Evolutionary conservation across 768 basidiomycete species (phyloP).

Genomic region (Boletus pseudopeckii): DNA sequence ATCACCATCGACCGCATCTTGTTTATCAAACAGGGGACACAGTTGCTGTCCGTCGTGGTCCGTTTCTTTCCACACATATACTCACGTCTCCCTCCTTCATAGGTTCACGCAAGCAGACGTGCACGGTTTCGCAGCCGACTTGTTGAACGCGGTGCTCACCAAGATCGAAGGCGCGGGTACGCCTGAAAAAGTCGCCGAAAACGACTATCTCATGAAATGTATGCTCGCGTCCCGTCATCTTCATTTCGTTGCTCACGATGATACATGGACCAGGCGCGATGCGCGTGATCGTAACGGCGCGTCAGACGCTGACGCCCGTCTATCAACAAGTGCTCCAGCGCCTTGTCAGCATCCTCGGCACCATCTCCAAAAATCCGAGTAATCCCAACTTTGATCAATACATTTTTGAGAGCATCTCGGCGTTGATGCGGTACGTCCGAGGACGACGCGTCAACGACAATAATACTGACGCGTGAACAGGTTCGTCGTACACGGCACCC

Average conservation of each 20-base stretch:
- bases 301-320: constrained; percentile 67
- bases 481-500: constrained; percentile 74
- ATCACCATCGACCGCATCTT: constrained; percentile 97
- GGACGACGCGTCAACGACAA: background rate
- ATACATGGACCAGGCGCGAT: constrained; percentile 66
- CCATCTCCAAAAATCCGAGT: constrained; percentile 92
- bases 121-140: constrained; percentile 70
- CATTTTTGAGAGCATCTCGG: constrained; percentile 95
- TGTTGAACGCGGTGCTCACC: constrained; percentile 67
- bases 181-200: constrained; percentile 93
- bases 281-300: constrained; percentile 89
- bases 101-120: constrained; percentile 90
- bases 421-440: constrained; percentile 69
- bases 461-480: constrained; percentile 35
- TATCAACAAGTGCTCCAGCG: constrained; percentile 65
- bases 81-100: background rate
- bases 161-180: constrained; percentile 78
- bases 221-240: constrained; percentile 19
- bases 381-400: constrained; percentile 98
- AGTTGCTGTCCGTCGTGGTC: constrained; percentile 58
- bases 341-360: constrained; percentile 78
- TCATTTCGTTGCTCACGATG: background rate
- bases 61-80: background rate
- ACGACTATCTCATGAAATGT: constrained; percentile 99
- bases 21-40: constrained; percentile 78